These are phyloP conservation scores for Asclepias syriaca DNA, from an alignment of 257 asterid genomes.

Conservation along the genomic window DNA sequence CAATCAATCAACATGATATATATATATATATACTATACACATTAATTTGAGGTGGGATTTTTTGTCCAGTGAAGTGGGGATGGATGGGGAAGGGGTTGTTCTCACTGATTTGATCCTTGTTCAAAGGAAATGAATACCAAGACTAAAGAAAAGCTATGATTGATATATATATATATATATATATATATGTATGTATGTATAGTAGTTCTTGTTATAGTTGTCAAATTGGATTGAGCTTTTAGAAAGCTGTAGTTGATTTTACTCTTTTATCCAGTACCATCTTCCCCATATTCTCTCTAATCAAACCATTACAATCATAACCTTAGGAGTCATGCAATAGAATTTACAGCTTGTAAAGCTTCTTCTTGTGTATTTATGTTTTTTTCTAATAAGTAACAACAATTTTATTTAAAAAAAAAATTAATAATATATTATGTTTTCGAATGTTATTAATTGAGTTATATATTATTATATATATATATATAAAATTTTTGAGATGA, in stretches of 20 bases:
- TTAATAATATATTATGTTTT: too few relatives aligned
- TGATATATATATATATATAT: background rate
- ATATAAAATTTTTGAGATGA: too few relatives aligned
- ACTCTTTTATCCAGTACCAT: background rate
- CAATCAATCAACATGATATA: too few relatives aligned
- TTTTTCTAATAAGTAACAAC: too few relatives aligned
- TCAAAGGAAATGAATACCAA: background rate
- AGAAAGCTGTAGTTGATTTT: background rate
- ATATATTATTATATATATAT: too few relatives aligned
- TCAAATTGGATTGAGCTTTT: background rate
- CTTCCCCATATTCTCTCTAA: conserved; percentile 9
- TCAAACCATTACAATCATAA: conserved; percentile 4
- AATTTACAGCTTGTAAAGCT: conserved; percentile 23
- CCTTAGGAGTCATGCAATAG: conserved; percentile 1
- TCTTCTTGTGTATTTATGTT: background rate
- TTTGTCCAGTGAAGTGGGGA: too few relatives aligned
- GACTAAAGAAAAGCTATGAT: conserved; percentile 2
- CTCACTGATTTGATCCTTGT: background rate
- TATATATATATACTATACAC: too few relatives aligned
- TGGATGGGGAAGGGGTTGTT: background rate
- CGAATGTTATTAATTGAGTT: too few relatives aligned
- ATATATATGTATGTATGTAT: too few relatives aligned
- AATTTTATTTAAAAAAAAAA: too few relatives aligned
- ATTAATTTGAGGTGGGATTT: too few relatives aligned
- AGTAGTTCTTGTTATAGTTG: too few relatives aligned